phyloP scores from a whole-genome alignment of 202 grass and related monocot genomes.

The Carex sylvatica region DNA sequence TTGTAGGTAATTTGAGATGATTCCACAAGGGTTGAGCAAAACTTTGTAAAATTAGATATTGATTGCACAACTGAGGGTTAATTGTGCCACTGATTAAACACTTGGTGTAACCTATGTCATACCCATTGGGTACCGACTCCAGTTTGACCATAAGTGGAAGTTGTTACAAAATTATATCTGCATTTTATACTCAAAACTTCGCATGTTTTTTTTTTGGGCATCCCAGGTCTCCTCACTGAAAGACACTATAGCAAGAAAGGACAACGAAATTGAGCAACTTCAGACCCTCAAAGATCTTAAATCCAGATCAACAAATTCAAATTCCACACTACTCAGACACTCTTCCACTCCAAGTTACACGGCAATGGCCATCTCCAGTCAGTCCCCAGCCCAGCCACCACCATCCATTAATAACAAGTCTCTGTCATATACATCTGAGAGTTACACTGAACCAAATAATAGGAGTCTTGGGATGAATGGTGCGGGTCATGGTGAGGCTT shows the following conservation, averaged over 20 bases:
- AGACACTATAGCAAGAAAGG: slow-evolving; percentile 79
- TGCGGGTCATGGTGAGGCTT: slow-evolving; percentile 5
- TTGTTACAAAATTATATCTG: background rate
- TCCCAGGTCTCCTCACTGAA: slow-evolving; percentile 80
- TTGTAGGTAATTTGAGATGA: background rate
- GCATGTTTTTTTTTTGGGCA: slow-evolving; percentile 4
- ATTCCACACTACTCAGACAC: slow-evolving; percentile 27
- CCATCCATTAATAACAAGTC: slow-evolving; percentile 20
- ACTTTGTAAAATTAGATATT: background rate
- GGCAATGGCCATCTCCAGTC: slow-evolving; percentile 28
- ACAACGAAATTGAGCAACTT: slow-evolving; percentile 85
- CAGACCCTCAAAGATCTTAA: slow-evolving; percentile 53
- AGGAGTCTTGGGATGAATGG: slow-evolving; percentile 19
- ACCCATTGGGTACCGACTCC: background rate
- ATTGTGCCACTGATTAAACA: background rate
- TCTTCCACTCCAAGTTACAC: slow-evolving; percentile 36
- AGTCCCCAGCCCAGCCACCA: slow-evolving; percentile 5
- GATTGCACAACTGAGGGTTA: background rate
- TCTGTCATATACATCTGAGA: slow-evolving; percentile 23
- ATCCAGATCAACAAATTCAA: slow-evolving; percentile 35
- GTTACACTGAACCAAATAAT: slow-evolving; percentile 48
- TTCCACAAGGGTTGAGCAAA: background rate
- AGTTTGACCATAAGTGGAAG: background rate
- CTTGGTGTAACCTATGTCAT: background rate
- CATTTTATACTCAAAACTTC: background rate